Evolutionary conservation across 202 grass and related monocot species (phyloP).

Genomic region (Bolboschoenoplectus hybrid): DNA sequence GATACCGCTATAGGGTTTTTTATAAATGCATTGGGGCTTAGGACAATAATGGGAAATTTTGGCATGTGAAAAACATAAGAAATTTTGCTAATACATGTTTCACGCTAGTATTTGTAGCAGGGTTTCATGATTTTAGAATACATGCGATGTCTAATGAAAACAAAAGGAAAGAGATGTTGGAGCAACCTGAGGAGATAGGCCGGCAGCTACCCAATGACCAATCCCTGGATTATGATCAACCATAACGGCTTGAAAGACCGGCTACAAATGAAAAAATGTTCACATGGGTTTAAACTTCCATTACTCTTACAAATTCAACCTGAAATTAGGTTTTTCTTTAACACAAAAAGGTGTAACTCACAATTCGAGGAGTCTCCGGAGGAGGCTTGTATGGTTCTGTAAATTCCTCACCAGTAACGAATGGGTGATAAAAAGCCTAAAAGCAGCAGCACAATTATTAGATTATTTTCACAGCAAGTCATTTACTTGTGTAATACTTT

Average conservation of each 20-base stretch:
- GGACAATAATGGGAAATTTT: background rate
- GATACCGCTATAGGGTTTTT: background rate
- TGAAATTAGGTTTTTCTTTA: conserved; percentile 25
- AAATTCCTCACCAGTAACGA: conserved; percentile 90
- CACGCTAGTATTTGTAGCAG: conserved; percentile 30
- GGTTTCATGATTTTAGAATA: conserved; percentile 38
- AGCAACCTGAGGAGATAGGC: conserved; percentile 92
- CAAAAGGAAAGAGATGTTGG: conserved; percentile 29
- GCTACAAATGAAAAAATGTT: conserved; percentile 56
- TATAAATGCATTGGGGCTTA: background rate
- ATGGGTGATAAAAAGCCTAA: conserved; percentile 95
- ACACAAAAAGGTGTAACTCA: conserved; percentile 52
- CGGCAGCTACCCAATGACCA: conserved; percentile 90
- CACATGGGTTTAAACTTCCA: background rate
- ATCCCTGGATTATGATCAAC: conserved; percentile 97
- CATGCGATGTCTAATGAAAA: conserved; percentile 7
- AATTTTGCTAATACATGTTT: conserved; percentile 2
- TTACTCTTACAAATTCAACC: conserved; percentile 28
- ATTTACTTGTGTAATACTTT: conserved; percentile 31
- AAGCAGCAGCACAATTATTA: conserved; percentile 41
- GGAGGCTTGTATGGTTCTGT: conserved; percentile 71
- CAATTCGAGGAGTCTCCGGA: conserved; percentile 81
- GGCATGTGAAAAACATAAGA: conserved; percentile 13
- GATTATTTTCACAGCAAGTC: conserved; percentile 39
- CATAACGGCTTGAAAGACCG: conserved; percentile 67